These are phyloP conservation scores for Mycena metata DNA, from an alignment of 768 basidiomycete species.

Conservation along the genomic window DNA sequence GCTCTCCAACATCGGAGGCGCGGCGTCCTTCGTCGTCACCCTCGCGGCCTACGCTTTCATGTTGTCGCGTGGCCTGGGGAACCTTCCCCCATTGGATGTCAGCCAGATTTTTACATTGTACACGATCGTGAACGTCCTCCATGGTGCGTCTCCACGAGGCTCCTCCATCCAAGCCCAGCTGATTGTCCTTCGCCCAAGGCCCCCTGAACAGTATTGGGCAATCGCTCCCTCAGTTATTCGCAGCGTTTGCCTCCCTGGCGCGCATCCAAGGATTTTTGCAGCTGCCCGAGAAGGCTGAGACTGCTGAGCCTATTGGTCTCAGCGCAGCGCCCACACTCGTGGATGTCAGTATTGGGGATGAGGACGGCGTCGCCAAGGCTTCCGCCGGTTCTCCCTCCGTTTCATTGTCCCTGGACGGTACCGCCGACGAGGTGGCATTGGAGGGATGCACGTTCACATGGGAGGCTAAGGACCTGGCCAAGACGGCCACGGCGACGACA, in stretches of 20 bases:
- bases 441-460: conserved; percentile 25
- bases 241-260: conserved; percentile 23
- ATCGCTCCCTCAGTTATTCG: conserved; percentile 11
- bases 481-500: too few relatives aligned
- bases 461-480: conserved; percentile 22
- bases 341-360: neutral
- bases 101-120: conserved; percentile 24
- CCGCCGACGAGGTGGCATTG: conserved; percentile 19
- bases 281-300: conserved; percentile 25
- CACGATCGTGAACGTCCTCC: conserved; percentile 20
- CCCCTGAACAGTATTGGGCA: conserved; percentile 23
- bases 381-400: neutral
- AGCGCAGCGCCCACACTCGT: neutral
- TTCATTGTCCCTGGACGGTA: too few relatives aligned
- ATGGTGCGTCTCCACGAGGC: neutral
- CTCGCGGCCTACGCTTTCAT: conserved; percentile 24
- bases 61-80: conserved; percentile 13
- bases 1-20: conserved; percentile 11
- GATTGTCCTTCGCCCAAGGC: neutral
- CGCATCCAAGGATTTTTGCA: conserved; percentile 31
- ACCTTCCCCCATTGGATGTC: conserved; percentile 18
- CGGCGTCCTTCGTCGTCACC: conserved; percentile 21
- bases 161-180: neutral
- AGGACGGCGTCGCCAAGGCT: conserved; percentile 1
- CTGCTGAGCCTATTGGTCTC: neutral